Evolutionary conservation across 2,329 filamentous ascomycete species (phyloP), one percentile per base, ranked within the genome.

Genomic region (Zasmidium citrigriseum): DNA sequence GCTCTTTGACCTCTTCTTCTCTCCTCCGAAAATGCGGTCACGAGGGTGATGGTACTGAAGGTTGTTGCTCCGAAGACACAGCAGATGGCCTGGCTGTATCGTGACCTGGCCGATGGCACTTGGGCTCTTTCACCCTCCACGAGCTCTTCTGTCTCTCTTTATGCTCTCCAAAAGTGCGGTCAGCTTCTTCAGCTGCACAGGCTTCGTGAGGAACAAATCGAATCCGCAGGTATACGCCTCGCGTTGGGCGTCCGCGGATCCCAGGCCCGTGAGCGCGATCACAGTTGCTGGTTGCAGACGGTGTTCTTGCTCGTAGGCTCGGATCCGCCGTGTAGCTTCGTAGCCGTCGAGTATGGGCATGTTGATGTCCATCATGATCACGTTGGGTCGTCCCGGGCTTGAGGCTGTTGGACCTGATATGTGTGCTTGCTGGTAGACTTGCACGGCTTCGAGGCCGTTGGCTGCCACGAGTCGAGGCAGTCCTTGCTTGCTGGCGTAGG

Each of bases 381-480:
- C 56, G 18, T 57, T 34, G 14, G 54, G 38, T 46, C 10, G 5
- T 27, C 20, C 25, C 11, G 45, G 45, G 23, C n/a, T 21, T 38
- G 54, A 18, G 10, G 21, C n/a, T 49, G 46, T 16, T 27, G 46
- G 22, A 25, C 16, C 27, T 14, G 46, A 11, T 16, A 25, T 22
- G 29, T 45, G 46, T 41, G 56, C 44, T 18, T 45, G 54, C 51
- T 75, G 71, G 53, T 77, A 79, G 24, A 68, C 69, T 9, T 78
- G 67, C 0, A 83, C 74, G 2, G 81, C 81, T 63, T 82, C 75
- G 1, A 77, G 70, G 9, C 81, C 81, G 60, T 83, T 75, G n/a
- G 66, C 64, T 0, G 80, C 80, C 16, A 73, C 75, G 21, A 76
- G 71, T 4, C 69, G 67, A 16, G 69, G 73, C 1, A 76, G 75